Conservation (phyloP, 345 rosid genomes). For the Populus davidiana region DNA sequence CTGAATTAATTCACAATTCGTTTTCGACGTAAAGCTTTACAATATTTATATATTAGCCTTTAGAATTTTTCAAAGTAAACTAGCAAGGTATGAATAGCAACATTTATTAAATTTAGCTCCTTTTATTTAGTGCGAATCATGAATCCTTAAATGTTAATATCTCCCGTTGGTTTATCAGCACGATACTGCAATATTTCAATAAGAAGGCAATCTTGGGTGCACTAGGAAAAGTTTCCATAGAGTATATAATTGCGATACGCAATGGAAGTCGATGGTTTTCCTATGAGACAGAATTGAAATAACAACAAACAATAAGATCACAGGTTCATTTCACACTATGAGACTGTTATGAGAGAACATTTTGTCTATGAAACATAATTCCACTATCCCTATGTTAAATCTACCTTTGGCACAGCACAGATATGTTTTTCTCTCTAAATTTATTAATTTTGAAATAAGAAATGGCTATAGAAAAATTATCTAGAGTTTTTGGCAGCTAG, state of each 20-base stretch:
- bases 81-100: too few relatives aligned
- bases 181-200: background rate
- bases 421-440: background rate
- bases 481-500: background rate
- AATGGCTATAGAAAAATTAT: background rate
- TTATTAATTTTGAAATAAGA: background rate
- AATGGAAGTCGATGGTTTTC: background rate
- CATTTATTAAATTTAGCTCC: background rate
- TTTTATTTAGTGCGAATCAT: background rate
- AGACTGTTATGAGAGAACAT: background rate
- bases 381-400: background rate
- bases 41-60: too few relatives aligned
- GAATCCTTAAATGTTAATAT: background rate
- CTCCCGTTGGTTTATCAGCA: background rate
- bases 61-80: too few relatives aligned
- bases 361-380: background rate
- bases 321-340: background rate
- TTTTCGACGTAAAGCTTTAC: too few relatives aligned
- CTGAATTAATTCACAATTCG: too few relatives aligned
- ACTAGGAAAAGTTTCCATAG: background rate
- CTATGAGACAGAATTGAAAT: background rate
- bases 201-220: background rate
- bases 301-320: background rate
- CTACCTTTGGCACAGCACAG: background rate
- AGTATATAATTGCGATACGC: background rate